Percentiles rank a stretch among this genome's conserved stretches.
Conservation (phyloP, 139 green algal species). For the Micractinium conductrix region DNA sequence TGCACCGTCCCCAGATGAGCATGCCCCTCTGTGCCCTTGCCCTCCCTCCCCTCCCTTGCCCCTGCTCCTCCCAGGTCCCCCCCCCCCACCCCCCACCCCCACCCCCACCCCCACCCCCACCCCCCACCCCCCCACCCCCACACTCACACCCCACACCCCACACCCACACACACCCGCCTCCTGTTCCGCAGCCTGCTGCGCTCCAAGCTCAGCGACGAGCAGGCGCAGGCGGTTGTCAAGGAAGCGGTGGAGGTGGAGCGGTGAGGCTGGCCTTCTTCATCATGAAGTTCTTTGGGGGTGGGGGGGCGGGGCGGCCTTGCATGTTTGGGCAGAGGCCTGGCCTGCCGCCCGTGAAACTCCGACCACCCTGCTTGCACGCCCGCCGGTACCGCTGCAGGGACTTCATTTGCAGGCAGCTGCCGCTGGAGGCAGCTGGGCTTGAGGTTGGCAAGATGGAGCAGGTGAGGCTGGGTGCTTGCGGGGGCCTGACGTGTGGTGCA, state of each 20-base stretch:
- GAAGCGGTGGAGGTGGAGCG: conserved; percentile 89
- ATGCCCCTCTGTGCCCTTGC: too few relatives aligned
- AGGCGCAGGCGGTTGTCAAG: conserved; percentile 82
- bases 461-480: conserved; percentile 1
- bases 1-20: background rate
- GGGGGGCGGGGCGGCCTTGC: too few relatives aligned
- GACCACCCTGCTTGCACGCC: too few relatives aligned
- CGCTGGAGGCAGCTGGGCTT: conserved; percentile 48
- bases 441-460: background rate
- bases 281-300: too few relatives aligned
- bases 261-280: too few relatives aligned
- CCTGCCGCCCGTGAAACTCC: too few relatives aligned
- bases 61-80: background rate
- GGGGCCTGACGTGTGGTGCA: too few relatives aligned
- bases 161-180: background rate
- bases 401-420: conserved; percentile 9
- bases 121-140: background rate
- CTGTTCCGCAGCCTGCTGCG: conserved; percentile 22
- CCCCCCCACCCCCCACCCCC: background rate
- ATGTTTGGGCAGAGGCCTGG: too few relatives aligned
- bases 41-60: background rate
- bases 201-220: conserved; percentile 53
- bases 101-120: background rate
- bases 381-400: too few relatives aligned
- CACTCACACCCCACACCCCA: background rate